A percentile compares a stretch with the other conserved stretches of the same genome.
Conservation (phyloP, 495 filamentous ascomycete species). For the Penicillium soppii region DNA sequence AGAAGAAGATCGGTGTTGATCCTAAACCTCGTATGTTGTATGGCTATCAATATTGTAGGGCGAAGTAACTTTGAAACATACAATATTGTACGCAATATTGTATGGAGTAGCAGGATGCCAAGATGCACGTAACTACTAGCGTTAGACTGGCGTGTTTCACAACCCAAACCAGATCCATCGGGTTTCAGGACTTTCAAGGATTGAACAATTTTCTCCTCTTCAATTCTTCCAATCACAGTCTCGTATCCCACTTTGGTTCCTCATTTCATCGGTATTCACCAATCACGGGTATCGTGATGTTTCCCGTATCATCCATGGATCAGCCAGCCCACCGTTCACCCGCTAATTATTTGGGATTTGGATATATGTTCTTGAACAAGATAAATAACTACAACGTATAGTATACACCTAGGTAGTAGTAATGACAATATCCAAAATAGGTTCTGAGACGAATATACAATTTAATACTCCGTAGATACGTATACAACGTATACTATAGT, state of each 20-base stretch:
- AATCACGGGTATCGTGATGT: neutral
- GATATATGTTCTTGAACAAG: too few relatives aligned
- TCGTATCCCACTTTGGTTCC: neutral
- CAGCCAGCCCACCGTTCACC: conserved; percentile 28
- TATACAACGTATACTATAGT: too few relatives aligned
- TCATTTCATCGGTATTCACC: neutral
- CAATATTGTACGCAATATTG: too few relatives aligned
- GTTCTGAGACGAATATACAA: too few relatives aligned
- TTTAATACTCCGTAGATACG: too few relatives aligned
- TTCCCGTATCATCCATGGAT: conserved; percentile 12
- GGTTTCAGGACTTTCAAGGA: conserved; percentile 32
- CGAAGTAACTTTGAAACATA: too few relatives aligned
- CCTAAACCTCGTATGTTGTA: neutral
- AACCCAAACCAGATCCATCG: conserved; percentile 25
- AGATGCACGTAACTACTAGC: conserved; percentile 17
- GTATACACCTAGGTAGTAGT: too few relatives aligned
- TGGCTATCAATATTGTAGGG: too few relatives aligned
- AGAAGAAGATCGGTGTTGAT: too few relatives aligned
- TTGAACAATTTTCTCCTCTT: neutral
- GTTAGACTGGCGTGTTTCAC: conserved; percentile 27
- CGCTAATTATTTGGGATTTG: neutral
- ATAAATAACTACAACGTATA: too few relatives aligned
- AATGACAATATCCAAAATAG: too few relatives aligned
- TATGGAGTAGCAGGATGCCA: conserved; percentile 6
- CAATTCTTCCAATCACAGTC: neutral